Base-by-base conservation (phyloP, 75 land plant species). In the Sequoiadendron giganteum region DNA sequence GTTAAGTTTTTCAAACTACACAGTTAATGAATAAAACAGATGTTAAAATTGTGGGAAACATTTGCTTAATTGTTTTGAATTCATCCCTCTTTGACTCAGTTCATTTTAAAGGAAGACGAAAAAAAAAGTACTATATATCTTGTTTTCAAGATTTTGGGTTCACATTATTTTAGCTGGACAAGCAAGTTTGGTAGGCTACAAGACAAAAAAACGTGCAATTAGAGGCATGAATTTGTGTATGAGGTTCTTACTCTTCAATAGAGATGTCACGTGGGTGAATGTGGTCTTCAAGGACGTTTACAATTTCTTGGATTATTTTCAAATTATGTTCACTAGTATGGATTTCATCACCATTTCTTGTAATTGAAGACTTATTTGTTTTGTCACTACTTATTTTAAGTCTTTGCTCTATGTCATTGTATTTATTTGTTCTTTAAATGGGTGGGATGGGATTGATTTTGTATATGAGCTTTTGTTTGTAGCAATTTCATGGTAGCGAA, bases 241-340 rank as follows among this genome's bases (percentile, higher is more conserved):
- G 75, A 92, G 99, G 73, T 97, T 97, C 84, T 86, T 43, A 34
- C 94, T 94, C 89, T 91, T 89, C 88, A 97, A 97, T 34, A 96
- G 97, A 83, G 91, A 97, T 90, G 96, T 96, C 9, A 97, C 95
- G 98, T 95, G 98, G 36, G 95, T 95, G 97, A 97, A 97, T 89
- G 94, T 97, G 98, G 93, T 95, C 0, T 95, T 97, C 21, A 95
- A 96, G 85, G 97, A 95, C 8, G 96, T 95, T 25, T 97, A 96
- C 70, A 95, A 96, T 70, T 96, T 75, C 11, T 72, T 96, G 72
- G 95, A 96, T 70, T 94, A 91, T 89, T 92, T 95, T 28, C 92
- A 92, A 55, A 86, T 65, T 86, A 93, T 91, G 49, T 96, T 95
- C 82, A 94, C 94, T 10, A 96, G 95, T 88, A 96, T 96, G 97